These are phyloP conservation scores for Tulasnella sp. DNA, from an alignment of 768 basidiomycete genomes.

Conservation along the genomic window DNA sequence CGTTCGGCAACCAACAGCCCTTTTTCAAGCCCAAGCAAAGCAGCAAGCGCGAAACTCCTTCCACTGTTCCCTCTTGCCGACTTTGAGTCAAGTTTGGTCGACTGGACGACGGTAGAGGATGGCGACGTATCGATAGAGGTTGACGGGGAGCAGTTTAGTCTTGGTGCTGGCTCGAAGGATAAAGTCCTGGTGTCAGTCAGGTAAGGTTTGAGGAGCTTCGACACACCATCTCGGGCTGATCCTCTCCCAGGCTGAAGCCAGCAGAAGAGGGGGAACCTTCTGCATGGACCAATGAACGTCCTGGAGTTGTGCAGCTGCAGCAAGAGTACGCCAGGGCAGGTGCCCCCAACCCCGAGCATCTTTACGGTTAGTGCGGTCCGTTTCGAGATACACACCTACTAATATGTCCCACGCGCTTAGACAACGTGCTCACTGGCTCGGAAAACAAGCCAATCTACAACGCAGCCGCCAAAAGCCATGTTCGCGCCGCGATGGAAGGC, in stretches of 20 bases:
- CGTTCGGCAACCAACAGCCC: constrained; percentile 13
- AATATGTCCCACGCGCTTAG: constrained; percentile 33
- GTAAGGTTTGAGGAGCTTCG: constrained; percentile 37
- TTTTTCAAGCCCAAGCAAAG: constrained; percentile 3
- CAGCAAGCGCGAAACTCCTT: background rate
- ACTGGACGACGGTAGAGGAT: constrained; percentile 56
- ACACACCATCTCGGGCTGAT: background rate
- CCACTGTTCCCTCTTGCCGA: constrained; percentile 43
- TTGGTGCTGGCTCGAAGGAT: constrained; percentile 38
- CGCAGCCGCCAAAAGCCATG: constrained; percentile 70
- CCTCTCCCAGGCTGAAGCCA: constrained; percentile 55
- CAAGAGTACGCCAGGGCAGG: constrained; percentile 32
- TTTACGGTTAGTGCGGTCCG: constrained; percentile 28
- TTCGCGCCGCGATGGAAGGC: constrained; percentile 90
- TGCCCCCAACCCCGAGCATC: constrained; percentile 35
- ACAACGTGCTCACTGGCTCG: constrained; percentile 71
- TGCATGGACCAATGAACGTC: constrained; percentile 36
- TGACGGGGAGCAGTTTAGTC: constrained; percentile 49
- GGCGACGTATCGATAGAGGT: constrained; percentile 51
- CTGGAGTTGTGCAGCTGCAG: constrained; percentile 23
- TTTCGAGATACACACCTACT: constrained; percentile 42
- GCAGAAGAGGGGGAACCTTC: constrained; percentile 37
- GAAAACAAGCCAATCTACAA: constrained; percentile 73
- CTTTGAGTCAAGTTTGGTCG: constrained; percentile 70
- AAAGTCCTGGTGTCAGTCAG: constrained; percentile 84